These are phyloP conservation scores for Eutrema heterophyllum DNA, from an alignment of 345 rosid species.

Conservation along the genomic window DNA sequence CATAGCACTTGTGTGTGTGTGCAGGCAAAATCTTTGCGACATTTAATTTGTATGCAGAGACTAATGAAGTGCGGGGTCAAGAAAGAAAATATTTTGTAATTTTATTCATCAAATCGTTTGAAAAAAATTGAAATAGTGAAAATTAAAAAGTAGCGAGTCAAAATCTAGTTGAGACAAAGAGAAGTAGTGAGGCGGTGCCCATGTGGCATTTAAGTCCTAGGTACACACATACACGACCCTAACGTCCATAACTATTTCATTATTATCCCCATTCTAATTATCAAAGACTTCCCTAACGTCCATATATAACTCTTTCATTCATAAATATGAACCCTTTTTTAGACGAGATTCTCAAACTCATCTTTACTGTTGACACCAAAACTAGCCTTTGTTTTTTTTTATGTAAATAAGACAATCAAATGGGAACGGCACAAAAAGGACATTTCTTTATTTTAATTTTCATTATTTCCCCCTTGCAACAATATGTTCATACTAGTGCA, in stretches of 20 bases:
- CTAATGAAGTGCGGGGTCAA: slow-evolving; percentile 16
- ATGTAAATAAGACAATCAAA: neutral
- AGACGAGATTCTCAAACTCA: neutral
- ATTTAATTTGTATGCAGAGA: slow-evolving; percentile 1
- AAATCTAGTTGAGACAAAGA: slow-evolving; percentile 21
- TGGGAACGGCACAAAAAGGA: slow-evolving; percentile 3
- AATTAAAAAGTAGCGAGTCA: slow-evolving; percentile 18
- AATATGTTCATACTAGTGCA: slow-evolving; percentile 5
- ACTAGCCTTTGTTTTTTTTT: slow-evolving; percentile 17
- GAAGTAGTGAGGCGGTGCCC: slow-evolving; percentile 32
- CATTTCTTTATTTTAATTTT: neutral
- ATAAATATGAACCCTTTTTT: slow-evolving; percentile 6
- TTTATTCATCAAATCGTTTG: slow-evolving; percentile 17
- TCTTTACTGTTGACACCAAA: slow-evolving; percentile 18
- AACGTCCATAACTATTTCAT: slow-evolving; percentile 8
- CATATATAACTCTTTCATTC: slow-evolving; percentile 8
- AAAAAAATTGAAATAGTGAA: neutral
- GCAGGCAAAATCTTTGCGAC: neutral
- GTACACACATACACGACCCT: slow-evolving; percentile 18
- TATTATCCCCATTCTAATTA: neutral
- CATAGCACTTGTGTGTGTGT: neutral
- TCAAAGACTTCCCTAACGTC: slow-evolving; percentile 1
- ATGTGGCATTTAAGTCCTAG: slow-evolving; percentile 28
- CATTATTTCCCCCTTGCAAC: neutral
- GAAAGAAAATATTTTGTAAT: neutral